Conservation (phyloP, 73 alveolate species). For the Durusdinium trenchii region DNA sequence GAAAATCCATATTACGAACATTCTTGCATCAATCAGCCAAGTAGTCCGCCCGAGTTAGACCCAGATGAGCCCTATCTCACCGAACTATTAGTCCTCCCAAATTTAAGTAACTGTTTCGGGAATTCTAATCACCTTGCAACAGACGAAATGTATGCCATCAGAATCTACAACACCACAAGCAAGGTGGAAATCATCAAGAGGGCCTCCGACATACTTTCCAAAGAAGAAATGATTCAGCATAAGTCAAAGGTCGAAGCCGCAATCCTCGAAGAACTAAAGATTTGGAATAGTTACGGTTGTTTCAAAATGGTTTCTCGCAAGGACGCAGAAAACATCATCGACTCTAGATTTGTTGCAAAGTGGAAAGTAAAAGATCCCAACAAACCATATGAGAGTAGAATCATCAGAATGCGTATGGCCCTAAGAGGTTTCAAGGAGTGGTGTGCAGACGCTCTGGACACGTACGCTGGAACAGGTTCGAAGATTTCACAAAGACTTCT, state of each 20-base stretch:
- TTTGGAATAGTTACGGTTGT: background rate
- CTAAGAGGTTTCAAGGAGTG: conserved; percentile 36
- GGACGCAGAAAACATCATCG: background rate
- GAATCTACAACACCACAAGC: background rate
- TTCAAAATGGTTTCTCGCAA: background rate
- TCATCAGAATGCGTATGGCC: conserved; percentile 3
- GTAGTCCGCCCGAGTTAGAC: background rate
- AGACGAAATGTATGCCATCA: background rate
- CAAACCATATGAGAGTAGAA: background rate
- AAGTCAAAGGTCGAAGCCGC: background rate
- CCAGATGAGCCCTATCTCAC: background rate
- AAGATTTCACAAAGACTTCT: background rate
- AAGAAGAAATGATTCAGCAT: background rate
- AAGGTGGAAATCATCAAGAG: conserved; percentile 4
- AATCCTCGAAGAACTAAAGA: background rate
- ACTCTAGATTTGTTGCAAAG: background rate
- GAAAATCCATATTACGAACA: background rate
- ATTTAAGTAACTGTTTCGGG: background rate
- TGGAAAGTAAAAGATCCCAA: background rate
- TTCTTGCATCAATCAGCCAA: background rate
- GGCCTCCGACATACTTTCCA: background rate
- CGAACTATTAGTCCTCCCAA: background rate
- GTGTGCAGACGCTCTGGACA: background rate
- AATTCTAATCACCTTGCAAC: background rate
- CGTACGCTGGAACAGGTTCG: background rate